Conservation (phyloP, 2,329 filamentous ascomycete genomes). For the Nigrospora osmanthi region DNA sequence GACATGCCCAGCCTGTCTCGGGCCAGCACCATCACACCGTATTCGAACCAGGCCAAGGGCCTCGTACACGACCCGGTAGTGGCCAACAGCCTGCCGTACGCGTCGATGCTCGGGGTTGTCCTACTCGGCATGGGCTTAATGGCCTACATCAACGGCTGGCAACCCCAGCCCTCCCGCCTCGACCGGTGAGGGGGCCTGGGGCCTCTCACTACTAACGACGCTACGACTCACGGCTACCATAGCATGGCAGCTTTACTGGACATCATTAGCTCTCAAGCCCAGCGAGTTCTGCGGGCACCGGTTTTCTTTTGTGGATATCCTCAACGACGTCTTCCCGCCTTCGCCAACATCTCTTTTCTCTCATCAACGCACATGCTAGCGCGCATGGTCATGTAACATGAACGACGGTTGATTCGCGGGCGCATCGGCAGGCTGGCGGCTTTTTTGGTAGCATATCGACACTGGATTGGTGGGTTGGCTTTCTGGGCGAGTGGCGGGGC, state of each 20-base stretch:
- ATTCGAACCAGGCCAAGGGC: conserved; percentile 28
- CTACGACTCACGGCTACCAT: neutral
- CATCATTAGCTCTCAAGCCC: too few relatives aligned
- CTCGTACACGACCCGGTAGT: conserved; percentile 35
- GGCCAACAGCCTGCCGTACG: conserved; percentile 61
- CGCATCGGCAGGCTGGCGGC: neutral
- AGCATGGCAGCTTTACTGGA: neutral
- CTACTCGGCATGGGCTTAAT: conserved; percentile 75
- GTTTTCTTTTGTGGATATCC: conserved; percentile 3
- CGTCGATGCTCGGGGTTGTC: conserved; percentile 76
- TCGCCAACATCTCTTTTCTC: neutral
- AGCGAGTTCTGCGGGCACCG: neutral
- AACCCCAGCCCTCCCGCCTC: conserved; percentile 1
- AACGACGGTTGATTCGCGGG: neutral
- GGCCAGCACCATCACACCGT: conserved; percentile 41
- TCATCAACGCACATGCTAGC: neutral
- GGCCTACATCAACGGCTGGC: conserved; percentile 79
- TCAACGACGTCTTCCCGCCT: neutral
- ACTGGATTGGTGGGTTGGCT: neutral
- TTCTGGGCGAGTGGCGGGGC: neutral
- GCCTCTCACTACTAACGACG: neutral
- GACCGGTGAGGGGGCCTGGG: neutral
- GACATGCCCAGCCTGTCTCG: conserved; percentile 37
- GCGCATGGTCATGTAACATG: neutral
- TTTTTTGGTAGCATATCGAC: neutral